A percentile compares a stretch with the other conserved stretches of the same genome.
Conservation (phyloP, 1,284 basidiomycete species). For the Wolfiporia cocos region DNA sequence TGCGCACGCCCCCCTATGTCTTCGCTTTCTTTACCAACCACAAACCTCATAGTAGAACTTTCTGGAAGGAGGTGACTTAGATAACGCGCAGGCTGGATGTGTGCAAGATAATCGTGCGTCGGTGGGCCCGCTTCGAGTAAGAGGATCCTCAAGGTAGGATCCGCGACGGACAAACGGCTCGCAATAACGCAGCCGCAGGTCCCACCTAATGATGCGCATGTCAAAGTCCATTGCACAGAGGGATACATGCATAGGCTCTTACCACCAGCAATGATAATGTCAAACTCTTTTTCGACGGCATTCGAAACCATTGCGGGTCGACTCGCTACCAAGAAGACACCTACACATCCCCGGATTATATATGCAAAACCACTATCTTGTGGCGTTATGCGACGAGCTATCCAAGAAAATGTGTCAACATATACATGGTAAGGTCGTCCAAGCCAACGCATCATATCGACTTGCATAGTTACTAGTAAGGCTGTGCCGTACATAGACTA, state of each 20-base stretch:
- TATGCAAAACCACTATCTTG: too few relatives aligned
- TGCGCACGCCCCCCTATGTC: constrained; percentile 36
- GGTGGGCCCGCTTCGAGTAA: constrained; percentile 35
- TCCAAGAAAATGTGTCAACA: too few relatives aligned
- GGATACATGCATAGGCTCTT: neutral
- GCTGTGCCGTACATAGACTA: too few relatives aligned
- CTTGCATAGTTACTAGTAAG: too few relatives aligned
- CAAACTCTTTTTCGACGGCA: too few relatives aligned
- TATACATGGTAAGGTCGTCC: too few relatives aligned
- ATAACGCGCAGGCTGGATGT: constrained; percentile 27
- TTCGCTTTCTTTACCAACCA: constrained; percentile 18
- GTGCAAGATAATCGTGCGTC: constrained; percentile 23
- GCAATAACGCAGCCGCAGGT: constrained; percentile 35
- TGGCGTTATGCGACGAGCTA: too few relatives aligned
- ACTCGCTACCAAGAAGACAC: too few relatives aligned
- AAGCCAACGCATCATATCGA: too few relatives aligned
- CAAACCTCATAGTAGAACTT: constrained; percentile 14
- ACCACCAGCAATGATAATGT: constrained; percentile 2
- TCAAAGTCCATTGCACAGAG: neutral
- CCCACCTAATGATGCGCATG: constrained; percentile 27
- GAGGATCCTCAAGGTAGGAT: constrained; percentile 33
- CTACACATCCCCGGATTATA: too few relatives aligned
- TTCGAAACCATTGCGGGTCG: too few relatives aligned
- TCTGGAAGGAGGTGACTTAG: constrained; percentile 21
- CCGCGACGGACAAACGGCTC: constrained; percentile 36